Base-by-base conservation (phyloP, 2,329 filamentous ascomycete species). In the Xylariomycetidae sp. region DNA sequence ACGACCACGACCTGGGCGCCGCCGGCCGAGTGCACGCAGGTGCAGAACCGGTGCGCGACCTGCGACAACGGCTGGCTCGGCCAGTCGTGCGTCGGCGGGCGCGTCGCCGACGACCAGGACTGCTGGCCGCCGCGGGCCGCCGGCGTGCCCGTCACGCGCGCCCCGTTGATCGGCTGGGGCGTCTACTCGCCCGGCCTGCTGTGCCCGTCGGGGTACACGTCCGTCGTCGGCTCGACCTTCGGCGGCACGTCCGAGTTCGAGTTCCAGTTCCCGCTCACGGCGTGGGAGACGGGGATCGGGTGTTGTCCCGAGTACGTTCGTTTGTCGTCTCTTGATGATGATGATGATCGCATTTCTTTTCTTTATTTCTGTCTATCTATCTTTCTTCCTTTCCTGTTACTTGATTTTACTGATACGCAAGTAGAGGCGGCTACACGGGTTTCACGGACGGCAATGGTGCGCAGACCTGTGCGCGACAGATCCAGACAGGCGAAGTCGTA, bases 1-100 rank as follows among this genome's bases (percentile, higher is more conserved):
- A 50, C 50, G 23, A 49, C 58, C 5, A 61, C 31, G 11, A 53
- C 55, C 3, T 44, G 33, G 31, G 36, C 40, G 17, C 42, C 34
- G 26, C 18, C 34, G 16, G 20, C n/a, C 8, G 20, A n/a, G n/a
- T 45, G 42, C 17, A 45, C 40, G 11, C 32, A 37, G 16, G 35
- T 39, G 7, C 33, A 37, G 16, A 34, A 40, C 12, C 4, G 4
- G 13, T 42, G 40, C 26, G 7, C 15, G 3, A 15, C 11, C 9
- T 41, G 37, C 15, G 30, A 34, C 16, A 8, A 9, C 6, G 42
- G 37, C 4, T 45, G 40, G 42, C 40, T 31, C 3, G 42, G 36
- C 6, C 40, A 43, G 25, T 38, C 40, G 15, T 45, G 42, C 23
- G 26, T 27, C 4, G 11, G 14, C 7, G 31, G 26, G 14, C 4